Evolutionary conservation across 257 asterid species (phyloP).

Genomic region (Primulina tabacum): DNA sequence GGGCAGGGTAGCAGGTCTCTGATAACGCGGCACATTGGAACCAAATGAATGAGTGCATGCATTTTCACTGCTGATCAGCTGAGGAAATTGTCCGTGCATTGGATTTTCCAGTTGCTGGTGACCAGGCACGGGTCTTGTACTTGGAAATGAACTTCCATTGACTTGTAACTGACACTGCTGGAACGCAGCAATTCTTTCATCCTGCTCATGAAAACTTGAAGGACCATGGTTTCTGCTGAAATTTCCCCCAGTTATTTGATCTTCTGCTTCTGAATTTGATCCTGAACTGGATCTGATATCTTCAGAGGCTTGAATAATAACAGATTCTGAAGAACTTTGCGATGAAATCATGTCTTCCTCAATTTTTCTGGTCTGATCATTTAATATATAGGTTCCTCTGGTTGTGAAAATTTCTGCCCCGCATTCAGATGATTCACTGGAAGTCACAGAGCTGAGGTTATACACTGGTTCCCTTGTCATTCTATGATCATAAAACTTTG

Average conservation of each 20-base stretch:
- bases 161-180: slow-evolving; percentile 34
- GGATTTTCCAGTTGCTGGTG: slow-evolving; percentile 39
- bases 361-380: slow-evolving; percentile 32
- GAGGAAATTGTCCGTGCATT: slow-evolving; percentile 27
- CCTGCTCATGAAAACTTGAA: slow-evolving; percentile 30
- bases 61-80: slow-evolving; percentile 21
- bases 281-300: slow-evolving; percentile 59
- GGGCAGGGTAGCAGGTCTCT: slow-evolving; percentile 32
- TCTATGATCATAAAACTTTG: slow-evolving; percentile 35
- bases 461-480: slow-evolving; percentile 35
- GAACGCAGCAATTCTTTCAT: slow-evolving; percentile 34
- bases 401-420: slow-evolving; percentile 30
- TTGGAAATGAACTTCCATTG: slow-evolving; percentile 28
- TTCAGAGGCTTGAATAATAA: slow-evolving; percentile 55
- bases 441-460: slow-evolving; percentile 42
- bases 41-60: slow-evolving; percentile 30
- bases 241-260: slow-evolving; percentile 42
- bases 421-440: slow-evolving; percentile 34
- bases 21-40: slow-evolving; percentile 23
- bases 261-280: slow-evolving; percentile 71
- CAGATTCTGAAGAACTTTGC: slow-evolving; percentile 74
- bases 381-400: slow-evolving; percentile 24
- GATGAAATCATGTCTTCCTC: slow-evolving; percentile 72
- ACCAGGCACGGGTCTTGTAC: slow-evolving; percentile 28
- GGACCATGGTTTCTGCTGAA: slow-evolving; percentile 31